Evolutionary conservation across 805 yeast genomes (phyloP).

Genomic region (Zygoascus flipseniorum): DNA sequence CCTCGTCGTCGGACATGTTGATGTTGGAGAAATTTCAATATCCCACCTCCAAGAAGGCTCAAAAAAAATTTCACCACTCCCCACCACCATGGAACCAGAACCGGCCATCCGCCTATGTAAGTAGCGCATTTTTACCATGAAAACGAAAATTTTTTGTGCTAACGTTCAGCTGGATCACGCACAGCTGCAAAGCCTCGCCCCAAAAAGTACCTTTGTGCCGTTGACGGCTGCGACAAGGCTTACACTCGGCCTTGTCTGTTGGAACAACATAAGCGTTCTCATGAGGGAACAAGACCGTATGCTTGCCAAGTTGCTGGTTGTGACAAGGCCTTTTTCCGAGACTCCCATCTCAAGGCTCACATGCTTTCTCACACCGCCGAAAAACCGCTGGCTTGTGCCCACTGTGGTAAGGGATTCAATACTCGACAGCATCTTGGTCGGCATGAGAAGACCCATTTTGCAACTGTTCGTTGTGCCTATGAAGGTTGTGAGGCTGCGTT

Average conservation of each 20-base stretch:
- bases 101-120: no score
- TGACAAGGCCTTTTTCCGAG: slow-evolving; percentile 56
- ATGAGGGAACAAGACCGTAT: slow-evolving; percentile 72
- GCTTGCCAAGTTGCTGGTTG: slow-evolving; percentile 50
- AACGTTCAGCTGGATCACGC: no score
- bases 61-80: no score
- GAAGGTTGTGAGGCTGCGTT: slow-evolving; percentile 61
- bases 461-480: slow-evolving; percentile 51
- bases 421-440: slow-evolving; percentile 72
- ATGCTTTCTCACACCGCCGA: slow-evolving; percentile 51
- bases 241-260: slow-evolving; percentile 75
- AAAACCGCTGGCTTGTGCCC: slow-evolving; percentile 64
- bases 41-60: no score
- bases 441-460: slow-evolving; percentile 75
- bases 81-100: no score
- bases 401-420: slow-evolving; percentile 77
- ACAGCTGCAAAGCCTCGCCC: slow-evolving; percentile 32
- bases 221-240: slow-evolving; percentile 61
- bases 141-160: no score
- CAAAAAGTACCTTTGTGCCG: slow-evolving; percentile 56
- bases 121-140: no score
- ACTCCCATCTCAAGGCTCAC: slow-evolving; percentile 76
- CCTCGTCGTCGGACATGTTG: slow-evolving; percentile 37
- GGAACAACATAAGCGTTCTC: slow-evolving; percentile 73
- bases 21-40: neutral